Evolutionary conservation across 2,329 filamentous ascomycete genomes (phyloP), one percentile per base, ranked within the genome.

Genomic region (Lasiodiplodia hormozganensis): DNA sequence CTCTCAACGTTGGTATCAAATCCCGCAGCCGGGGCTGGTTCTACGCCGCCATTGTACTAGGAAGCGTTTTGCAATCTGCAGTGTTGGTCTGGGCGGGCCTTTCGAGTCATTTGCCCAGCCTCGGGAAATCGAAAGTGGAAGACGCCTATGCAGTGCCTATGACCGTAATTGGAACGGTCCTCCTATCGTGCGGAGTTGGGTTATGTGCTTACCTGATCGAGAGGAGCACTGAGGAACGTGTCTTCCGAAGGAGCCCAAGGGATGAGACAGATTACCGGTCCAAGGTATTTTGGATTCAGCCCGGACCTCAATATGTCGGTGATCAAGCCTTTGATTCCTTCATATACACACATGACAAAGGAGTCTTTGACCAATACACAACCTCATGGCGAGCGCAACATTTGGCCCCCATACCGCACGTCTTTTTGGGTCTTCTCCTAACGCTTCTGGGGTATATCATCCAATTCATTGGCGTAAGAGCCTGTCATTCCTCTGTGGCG

Each of bases 391-490:
- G 36, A 38, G 1, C 14, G 2, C 3, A 38, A 38, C 0, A 4
- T 10, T 38, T 11, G 11, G 31, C 72, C 65, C 0, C 56, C 36
- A 14, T 68, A 36, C 2, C 36, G 0, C 54, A 6, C 3, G 16
- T 16, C 67, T 36, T 65, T 31, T 7, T 21, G 1, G 28, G 68
- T 14, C 67, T 81, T 10, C 18, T 54, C 0, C 60, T 75, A 1
- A 78, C 78, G 0, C 67, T 78, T 12, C 2, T 75, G 4, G 80
- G 79, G 1, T 82, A 79, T 21, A 70, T 81, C 3, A 56, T 78
- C 1, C 80, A 82, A 64, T 82, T 82, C 36, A 71, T 82, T 8
- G 80, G 80, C 2, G 71, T 80, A 1, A 73, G 80, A 58, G 79
- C 77, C 1, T 71, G 81, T 5, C 77, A 81, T 62, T 72, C 78